A percentile compares a stretch with the other conserved stretches of the same genome.
phyloP scores from a whole-genome alignment of 1,284 basidiomycete genomes.

The Sporisorium exsertum region DNA sequence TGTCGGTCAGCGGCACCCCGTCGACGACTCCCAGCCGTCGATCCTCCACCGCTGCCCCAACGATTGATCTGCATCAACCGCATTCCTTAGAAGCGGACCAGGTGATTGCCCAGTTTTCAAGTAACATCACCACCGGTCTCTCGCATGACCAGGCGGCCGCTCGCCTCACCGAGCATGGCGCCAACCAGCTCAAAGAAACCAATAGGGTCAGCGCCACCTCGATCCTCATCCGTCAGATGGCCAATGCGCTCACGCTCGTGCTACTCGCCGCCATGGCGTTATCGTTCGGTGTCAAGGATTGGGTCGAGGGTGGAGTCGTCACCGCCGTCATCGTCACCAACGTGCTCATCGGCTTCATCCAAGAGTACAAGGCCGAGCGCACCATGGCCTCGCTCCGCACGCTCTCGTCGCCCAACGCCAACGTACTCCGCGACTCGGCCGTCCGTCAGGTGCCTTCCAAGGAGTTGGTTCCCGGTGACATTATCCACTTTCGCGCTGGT shows the following conservation, averaged over 20 bases:
- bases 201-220: constrained; percentile 54
- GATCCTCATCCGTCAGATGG: constrained; percentile 63
- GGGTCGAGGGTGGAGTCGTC: constrained; percentile 77
- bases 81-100: constrained; percentile 55
- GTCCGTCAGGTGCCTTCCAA: constrained; percentile 38
- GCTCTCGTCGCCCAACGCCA: constrained; percentile 59
- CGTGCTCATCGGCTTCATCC: constrained; percentile 61
- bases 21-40: constrained; percentile 37
- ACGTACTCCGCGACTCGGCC: constrained; percentile 47
- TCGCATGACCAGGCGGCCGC: constrained; percentile 37
- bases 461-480: constrained; percentile 72
- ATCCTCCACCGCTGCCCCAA: constrained; percentile 53
- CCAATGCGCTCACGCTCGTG: constrained; percentile 62
- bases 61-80: constrained; percentile 61
- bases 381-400: constrained; percentile 63
- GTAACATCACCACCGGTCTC: constrained; percentile 50
- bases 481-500: constrained; percentile 70
- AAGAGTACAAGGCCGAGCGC: constrained; percentile 64
- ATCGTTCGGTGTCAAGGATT: constrained; percentile 74
- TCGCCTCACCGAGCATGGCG: constrained; percentile 44
- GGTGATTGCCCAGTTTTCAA: constrained; percentile 45
- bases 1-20: constrained; percentile 20
- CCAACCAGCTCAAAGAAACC: constrained; percentile 57
- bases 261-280: constrained; percentile 75
- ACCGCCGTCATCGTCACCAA: constrained; percentile 72